Evolutionary conservation across 2,329 filamentous ascomycete species (phyloP).

Genomic region (Lachnellula arida): DNA sequence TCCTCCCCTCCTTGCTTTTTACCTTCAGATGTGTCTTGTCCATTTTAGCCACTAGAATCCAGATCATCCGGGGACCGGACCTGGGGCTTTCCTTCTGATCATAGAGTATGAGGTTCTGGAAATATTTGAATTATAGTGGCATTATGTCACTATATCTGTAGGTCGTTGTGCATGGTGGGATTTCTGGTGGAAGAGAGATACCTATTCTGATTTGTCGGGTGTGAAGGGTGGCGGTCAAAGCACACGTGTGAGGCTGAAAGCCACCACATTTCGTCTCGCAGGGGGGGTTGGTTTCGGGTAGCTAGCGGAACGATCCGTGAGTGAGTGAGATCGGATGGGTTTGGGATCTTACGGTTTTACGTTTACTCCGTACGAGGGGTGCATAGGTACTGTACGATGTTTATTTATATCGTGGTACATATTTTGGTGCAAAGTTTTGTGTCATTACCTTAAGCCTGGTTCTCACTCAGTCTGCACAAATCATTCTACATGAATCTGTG

Average conservation of each 20-base stretch:
- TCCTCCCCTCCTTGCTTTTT: background rate
- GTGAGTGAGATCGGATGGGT: background rate
- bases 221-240: background rate
- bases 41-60: background rate
- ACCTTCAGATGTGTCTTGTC: background rate
- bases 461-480: no score
- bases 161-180: background rate
- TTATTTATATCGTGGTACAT: no score
- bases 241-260: conserved; percentile 3
- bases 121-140: background rate
- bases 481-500: no score
- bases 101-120: no score
- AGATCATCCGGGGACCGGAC: no score
- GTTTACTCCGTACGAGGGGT: no score
- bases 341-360: background rate
- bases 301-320: conserved; percentile 1
- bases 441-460: no score
- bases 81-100: no score
- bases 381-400: no score
- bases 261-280: background rate
- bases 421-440: no score
- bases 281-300: background rate
- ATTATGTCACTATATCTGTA: background rate
- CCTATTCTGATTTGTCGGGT: background rate
- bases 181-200: background rate